These are phyloP conservation scores for Aspergillus vadensis DNA, from an alignment of 2,329 filamentous ascomycete genomes.

Conservation along the genomic window DNA sequence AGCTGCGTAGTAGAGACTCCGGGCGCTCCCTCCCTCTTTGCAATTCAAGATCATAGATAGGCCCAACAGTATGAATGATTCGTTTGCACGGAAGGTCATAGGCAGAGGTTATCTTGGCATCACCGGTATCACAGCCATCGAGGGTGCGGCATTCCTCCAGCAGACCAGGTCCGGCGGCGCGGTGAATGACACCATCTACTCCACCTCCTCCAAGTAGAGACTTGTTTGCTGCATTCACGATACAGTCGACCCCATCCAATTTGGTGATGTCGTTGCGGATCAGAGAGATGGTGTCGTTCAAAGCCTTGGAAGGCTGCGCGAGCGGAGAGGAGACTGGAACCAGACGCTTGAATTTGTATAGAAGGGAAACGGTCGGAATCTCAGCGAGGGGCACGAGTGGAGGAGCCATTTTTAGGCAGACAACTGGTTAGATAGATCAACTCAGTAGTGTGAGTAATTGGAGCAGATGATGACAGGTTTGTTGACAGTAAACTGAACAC, in stretches of 20 bases:
- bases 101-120: constrained; percentile 78
- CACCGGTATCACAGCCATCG: constrained; percentile 73
- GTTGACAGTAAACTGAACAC: background rate
- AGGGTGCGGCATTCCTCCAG: constrained; percentile 71
- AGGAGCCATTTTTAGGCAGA: constrained; percentile 20
- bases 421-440: background rate
- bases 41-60: constrained; percentile 62
- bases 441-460: too few relatives aligned
- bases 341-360: constrained; percentile 65
- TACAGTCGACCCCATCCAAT: constrained; percentile 69
- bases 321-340: constrained; percentile 26
- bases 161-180: constrained; percentile 72
- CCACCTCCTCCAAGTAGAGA: constrained; percentile 83
- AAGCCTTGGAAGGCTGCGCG: constrained; percentile 49
- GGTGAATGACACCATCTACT: constrained; percentile 85
- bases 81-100: constrained; percentile 74
- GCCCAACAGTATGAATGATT: constrained; percentile 90
- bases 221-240: constrained; percentile 90
- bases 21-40: constrained; percentile 36
- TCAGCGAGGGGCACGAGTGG: constrained; percentile 32
- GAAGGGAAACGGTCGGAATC: constrained; percentile 52
- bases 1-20: constrained; percentile 54
- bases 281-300: constrained; percentile 62
- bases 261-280: constrained; percentile 79
- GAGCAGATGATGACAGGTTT: background rate